These are phyloP conservation scores for Strobilomyces confusus DNA, from an alignment of 768 basidiomycete genomes.

Conservation along the genomic window DNA sequence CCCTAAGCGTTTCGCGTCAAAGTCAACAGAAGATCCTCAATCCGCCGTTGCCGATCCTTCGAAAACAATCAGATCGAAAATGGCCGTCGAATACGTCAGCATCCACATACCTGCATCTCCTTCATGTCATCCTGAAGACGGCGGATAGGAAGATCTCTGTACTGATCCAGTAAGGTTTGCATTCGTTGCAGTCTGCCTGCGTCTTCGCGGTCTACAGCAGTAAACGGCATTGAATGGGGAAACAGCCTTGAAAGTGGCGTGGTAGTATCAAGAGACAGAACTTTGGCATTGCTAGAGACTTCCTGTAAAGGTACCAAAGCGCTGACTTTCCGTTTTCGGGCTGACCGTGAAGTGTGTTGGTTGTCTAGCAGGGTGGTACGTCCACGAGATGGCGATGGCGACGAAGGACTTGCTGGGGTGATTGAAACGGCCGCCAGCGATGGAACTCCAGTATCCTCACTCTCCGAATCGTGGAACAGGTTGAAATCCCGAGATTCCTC, in stretches of 20 bases:
- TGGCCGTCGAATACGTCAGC: neutral
- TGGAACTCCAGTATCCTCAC: constrained; percentile 28
- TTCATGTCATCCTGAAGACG: constrained; percentile 76
- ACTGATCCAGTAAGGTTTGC: constrained; percentile 60
- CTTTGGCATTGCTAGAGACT: constrained; percentile 26
- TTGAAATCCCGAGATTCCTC: constrained; percentile 47
- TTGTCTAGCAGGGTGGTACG: constrained; percentile 4
- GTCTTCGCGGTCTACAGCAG: constrained; percentile 24
- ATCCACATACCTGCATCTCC: constrained; percentile 61
- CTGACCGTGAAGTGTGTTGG: constrained; percentile 6
- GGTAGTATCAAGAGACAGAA: constrained; percentile 27
- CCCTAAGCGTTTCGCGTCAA: constrained; percentile 65
- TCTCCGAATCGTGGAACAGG: constrained; percentile 49
- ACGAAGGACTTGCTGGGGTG: constrained; percentile 8
- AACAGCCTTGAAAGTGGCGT: constrained; percentile 30
- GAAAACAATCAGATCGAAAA: constrained; percentile 1
- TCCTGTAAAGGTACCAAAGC: constrained; percentile 26
- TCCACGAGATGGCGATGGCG: constrained; percentile 6
- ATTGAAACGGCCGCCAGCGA: constrained; percentile 11
- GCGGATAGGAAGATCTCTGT: constrained; percentile 59
- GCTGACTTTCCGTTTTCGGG: constrained; percentile 27
- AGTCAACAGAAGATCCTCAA: constrained; percentile 66
- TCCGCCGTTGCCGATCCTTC: constrained; percentile 72
- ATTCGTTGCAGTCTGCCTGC: constrained; percentile 50
- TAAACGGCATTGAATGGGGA: constrained; percentile 17